phyloP scores from a whole-genome alignment of 2,329 filamentous ascomycete genomes.

The Aspergillus latus region DNA sequence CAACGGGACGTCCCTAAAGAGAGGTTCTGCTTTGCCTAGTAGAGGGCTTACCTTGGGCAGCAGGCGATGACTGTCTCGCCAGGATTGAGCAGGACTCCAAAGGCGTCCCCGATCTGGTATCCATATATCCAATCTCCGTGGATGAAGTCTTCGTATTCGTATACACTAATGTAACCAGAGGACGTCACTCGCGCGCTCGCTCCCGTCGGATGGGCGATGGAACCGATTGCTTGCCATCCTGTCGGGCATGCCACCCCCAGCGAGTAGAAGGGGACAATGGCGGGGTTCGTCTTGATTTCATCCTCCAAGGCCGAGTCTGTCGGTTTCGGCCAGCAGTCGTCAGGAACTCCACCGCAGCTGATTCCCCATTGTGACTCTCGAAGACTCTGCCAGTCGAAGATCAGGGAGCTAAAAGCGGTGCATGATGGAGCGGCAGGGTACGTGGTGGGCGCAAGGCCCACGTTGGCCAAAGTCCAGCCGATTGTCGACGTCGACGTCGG shows the following conservation, averaged over 20 bases:
- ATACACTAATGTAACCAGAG: neutral
- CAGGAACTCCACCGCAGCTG: neutral
- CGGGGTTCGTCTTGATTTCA: neutral
- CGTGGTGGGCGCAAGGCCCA: neutral
- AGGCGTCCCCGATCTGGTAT: neutral
- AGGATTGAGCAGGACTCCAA: neutral
- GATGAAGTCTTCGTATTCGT: neutral
- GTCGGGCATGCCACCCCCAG: neutral
- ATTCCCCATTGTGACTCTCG: too few species aligned
- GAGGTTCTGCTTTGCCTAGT: too few species aligned
- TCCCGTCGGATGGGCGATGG: neutral
- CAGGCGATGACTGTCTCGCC: neutral
- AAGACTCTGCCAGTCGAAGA: too few species aligned
- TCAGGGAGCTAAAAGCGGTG: too few species aligned
- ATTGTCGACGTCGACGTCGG: neutral
- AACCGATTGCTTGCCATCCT: neutral
- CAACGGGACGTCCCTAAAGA: too few species aligned
- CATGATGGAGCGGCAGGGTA: neutral
- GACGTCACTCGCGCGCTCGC: neutral
- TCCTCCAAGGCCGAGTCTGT: neutral
- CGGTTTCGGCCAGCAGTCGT: neutral
- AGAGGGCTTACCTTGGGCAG: neutral
- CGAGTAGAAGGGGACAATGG: neutral
- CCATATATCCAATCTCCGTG: neutral
- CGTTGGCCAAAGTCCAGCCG: constrained; percentile 2